Evolutionary conservation across 371 early-diverging fungal genomes (phyloP).

Genomic region (Mortierella sp.): DNA sequence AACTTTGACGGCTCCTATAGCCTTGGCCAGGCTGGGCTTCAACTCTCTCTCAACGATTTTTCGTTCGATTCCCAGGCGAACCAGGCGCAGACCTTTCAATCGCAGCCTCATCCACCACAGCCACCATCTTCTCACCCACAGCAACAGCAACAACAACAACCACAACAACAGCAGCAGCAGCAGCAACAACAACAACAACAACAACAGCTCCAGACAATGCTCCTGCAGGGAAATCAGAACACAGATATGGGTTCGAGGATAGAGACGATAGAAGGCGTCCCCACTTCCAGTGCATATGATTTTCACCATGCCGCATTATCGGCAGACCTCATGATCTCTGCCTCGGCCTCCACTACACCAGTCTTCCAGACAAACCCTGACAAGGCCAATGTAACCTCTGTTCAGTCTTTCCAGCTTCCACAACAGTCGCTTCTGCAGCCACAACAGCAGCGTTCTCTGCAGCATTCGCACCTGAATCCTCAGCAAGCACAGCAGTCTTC

Average conservation of each 20-base stretch:
- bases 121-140: no score
- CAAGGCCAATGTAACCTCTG: conserved; percentile 7
- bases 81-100: conserved; percentile 3
- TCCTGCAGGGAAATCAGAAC: conserved; percentile 21
- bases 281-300: conserved; percentile 17
- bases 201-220: conserved; percentile 36
- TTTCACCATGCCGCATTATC: conserved; percentile 32
- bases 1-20: conserved; percentile 41
- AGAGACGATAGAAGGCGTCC: conserved; percentile 13
- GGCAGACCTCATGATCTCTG: conserved; percentile 31
- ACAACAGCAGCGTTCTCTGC: conserved; percentile 21
- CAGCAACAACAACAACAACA: conserved; percentile 42
- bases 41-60: conserved; percentile 49
- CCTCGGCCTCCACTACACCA: conserved; percentile 46
- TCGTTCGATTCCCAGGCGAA: conserved; percentile 35
- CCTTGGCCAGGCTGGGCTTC: conserved; percentile 41
- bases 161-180: conserved; percentile 28
- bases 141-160: conserved; percentile 26
- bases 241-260: conserved; percentile 5
- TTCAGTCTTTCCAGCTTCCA: conserved; percentile 33
- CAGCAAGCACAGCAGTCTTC: conserved; percentile 13
- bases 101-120: no score
- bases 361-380: conserved; percentile 37
- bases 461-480: conserved; percentile 15
- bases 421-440: conserved; percentile 18